Conservation (phyloP, 176 grass and related monocot species). For the Chloris gayana region DNA sequence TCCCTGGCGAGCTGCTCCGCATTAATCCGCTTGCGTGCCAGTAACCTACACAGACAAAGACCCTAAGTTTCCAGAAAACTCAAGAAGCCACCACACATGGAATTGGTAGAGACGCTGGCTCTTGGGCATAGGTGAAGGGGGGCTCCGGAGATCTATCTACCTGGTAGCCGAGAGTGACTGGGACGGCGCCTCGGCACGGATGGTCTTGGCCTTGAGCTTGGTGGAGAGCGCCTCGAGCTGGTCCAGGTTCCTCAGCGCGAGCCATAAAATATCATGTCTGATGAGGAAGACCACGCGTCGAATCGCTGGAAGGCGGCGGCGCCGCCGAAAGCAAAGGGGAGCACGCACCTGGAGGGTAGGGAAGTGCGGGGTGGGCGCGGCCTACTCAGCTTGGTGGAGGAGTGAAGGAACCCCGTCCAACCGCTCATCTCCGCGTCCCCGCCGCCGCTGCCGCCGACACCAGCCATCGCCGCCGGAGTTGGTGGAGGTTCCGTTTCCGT, state of each 20-base stretch:
- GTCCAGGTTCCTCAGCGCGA: slow-evolving; percentile 81
- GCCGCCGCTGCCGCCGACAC: slow-evolving; percentile 38
- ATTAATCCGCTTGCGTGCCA: slow-evolving; percentile 94
- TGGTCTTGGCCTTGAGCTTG: slow-evolving; percentile 96
- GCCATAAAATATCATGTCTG: slow-evolving; percentile 11
- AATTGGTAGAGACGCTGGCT: neutral
- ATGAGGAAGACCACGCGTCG: neutral
- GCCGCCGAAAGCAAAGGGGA: neutral
- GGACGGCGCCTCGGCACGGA: slow-evolving; percentile 78
- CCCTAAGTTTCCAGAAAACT: slow-evolving; percentile 34
- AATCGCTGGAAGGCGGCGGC: neutral
- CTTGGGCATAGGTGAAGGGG: neutral
- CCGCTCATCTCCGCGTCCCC: slow-evolving; percentile 76
- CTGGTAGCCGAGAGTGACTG: slow-evolving; percentile 76
- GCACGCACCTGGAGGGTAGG: slow-evolving; percentile 73
- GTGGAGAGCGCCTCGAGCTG: slow-evolving; percentile 94
- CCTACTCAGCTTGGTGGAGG: slow-evolving; percentile 91
- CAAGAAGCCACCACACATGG: neutral
- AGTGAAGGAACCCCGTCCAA: slow-evolving; percentile 85
- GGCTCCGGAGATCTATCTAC: neutral
- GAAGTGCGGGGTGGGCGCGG: slow-evolving; percentile 75
- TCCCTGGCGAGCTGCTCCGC: slow-evolving; percentile 84
- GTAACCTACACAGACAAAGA: slow-evolving; percentile 64
- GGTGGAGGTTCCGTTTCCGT: slow-evolving; percentile 33
- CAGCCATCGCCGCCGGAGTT: slow-evolving; percentile 49